Percentiles rank a stretch among this genome's conserved stretches.
Conservation (phyloP, 2,329 filamentous ascomycete genomes). For the Aspergillus novoparasiticus region DNA sequence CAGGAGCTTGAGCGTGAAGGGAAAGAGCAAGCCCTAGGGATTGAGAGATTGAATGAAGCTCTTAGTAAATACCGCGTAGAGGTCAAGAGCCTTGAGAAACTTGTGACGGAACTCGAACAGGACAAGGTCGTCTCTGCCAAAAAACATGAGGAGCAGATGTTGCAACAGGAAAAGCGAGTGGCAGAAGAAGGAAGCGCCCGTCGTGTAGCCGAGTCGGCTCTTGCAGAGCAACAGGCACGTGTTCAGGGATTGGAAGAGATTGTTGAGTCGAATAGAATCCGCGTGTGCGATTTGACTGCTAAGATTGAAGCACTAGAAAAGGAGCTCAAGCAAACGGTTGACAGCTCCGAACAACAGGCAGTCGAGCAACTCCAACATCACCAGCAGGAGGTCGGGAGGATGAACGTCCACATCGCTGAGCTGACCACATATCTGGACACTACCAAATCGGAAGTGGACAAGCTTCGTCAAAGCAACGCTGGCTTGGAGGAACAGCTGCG, state of each 20-base stretch:
- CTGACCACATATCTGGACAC: constrained; percentile 43
- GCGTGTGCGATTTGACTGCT: constrained; percentile 36
- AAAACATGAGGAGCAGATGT: constrained; percentile 32
- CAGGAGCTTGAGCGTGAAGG: constrained; percentile 46
- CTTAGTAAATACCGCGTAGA: constrained; percentile 49
- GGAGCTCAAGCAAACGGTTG: constrained; percentile 29
- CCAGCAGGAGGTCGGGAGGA: constrained; percentile 38
- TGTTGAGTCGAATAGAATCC: constrained; percentile 38
- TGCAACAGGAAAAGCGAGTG: constrained; percentile 38
- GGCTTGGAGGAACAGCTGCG: constrained; percentile 42
- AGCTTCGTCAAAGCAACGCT: constrained; percentile 37
- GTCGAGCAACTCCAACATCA: constrained; percentile 29
- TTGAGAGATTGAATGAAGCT: constrained; percentile 44
- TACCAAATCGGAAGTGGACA: constrained; percentile 38
- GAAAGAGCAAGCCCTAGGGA: constrained; percentile 44
- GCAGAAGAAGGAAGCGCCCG: constrained; percentile 36
- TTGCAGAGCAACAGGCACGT: constrained; percentile 35
- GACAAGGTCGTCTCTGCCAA: constrained; percentile 36
- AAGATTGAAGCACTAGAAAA: constrained; percentile 38
- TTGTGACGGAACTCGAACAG: constrained; percentile 46
- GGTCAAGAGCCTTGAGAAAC: constrained; percentile 44
- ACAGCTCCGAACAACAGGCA: constrained; percentile 26
- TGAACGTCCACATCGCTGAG: constrained; percentile 46
- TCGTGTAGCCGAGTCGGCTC: constrained; percentile 36
- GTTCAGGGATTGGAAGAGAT: constrained; percentile 42